A percentile compares a stretch with the other conserved stretches of the same genome.
Evolutionary conservation across 805 yeast species (phyloP).

Genomic region (Maudiozyma barnettii): DNA sequence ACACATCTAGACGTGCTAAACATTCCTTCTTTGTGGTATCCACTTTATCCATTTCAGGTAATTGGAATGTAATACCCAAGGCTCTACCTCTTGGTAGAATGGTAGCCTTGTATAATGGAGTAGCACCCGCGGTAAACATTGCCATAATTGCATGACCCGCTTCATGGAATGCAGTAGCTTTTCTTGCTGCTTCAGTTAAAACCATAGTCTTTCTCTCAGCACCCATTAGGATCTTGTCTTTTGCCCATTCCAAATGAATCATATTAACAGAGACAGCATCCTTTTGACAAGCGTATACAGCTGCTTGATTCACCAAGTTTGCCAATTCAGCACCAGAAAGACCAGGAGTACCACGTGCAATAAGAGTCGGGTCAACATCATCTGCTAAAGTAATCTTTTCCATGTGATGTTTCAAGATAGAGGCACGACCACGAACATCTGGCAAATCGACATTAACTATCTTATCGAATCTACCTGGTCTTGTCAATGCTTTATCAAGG

Average conservation of each 20-base stretch:
- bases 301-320: conserved; percentile 96
- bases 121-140: conserved; percentile 86
- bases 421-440: conserved; percentile 94
- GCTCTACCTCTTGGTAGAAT: conserved; percentile 96
- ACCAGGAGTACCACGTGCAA: conserved; percentile 97
- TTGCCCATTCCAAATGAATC: conserved; percentile 97
- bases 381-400: conserved; percentile 77
- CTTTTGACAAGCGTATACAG: conserved; percentile 89
- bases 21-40: conserved; percentile 87
- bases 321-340: conserved; percentile 95
- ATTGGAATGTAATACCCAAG: conserved; percentile 90
- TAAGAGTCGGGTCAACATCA: conserved; percentile 76
- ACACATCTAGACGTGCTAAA: conserved; percentile 84
- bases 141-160: conserved; percentile 99
- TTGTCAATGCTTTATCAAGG: conserved; percentile 89
- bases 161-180: conserved; percentile 94
- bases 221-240: conserved; percentile 94
- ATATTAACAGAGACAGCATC: conserved; percentile 84
- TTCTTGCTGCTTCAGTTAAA: conserved; percentile 86
- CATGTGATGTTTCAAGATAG: conserved; percentile 85
- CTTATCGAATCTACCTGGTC: conserved; percentile 98
- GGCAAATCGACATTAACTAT: conserved; percentile 92
- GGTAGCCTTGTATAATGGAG: conserved; percentile 92
- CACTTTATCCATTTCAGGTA: conserved; percentile 96
- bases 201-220: conserved; percentile 98